Evolutionary conservation across 108 stramenopile genomes (phyloP).

Genomic region (Epipyxis sp.): DNA sequence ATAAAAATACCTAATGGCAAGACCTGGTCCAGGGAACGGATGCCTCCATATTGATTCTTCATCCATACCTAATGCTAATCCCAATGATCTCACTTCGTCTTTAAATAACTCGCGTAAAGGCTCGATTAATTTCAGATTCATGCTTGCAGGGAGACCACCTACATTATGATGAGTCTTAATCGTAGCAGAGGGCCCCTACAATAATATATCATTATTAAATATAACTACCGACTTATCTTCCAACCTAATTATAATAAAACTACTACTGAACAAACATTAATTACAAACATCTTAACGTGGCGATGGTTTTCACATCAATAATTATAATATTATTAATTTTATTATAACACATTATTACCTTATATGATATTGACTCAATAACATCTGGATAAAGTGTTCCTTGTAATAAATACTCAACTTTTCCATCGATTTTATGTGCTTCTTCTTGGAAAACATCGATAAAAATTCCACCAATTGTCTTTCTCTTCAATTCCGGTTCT

Average conservation of each 20-base stretch:
- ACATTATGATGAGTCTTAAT: slow-evolving; percentile 99
- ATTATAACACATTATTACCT: too few species aligned
- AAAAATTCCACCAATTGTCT: slow-evolving; percentile 92
- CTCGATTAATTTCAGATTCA: slow-evolving; percentile 95
- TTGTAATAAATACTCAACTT: slow-evolving; percentile 64
- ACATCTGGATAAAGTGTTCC: slow-evolving; percentile 99
- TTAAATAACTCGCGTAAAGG: slow-evolving; percentile 97
- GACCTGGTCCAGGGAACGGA: slow-evolving; percentile 98
- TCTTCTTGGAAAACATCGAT: slow-evolving; percentile 96
- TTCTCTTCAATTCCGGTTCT: slow-evolving; percentile 94
- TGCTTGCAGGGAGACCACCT: slow-evolving; percentile 84
- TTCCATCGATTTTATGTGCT: slow-evolving; percentile 72
- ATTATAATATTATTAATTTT: too few species aligned
- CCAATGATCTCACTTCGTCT: slow-evolving; percentile 76
- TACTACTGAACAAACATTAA: too few species aligned
- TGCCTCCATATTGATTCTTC: slow-evolving; percentile 89
- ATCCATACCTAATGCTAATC: slow-evolving; percentile 81
- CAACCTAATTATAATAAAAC: too few species aligned
- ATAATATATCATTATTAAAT: not conserved
- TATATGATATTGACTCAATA: slow-evolving; percentile 96
- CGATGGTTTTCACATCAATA: too few species aligned
- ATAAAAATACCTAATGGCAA: too few species aligned
- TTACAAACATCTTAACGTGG: too few species aligned
- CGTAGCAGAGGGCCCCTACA: slow-evolving; percentile 90
- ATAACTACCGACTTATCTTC: too few species aligned